These are phyloP conservation scores for Crithidia mellificae DNA, from an alignment of 208 protist species.

Conservation along the genomic window DNA sequence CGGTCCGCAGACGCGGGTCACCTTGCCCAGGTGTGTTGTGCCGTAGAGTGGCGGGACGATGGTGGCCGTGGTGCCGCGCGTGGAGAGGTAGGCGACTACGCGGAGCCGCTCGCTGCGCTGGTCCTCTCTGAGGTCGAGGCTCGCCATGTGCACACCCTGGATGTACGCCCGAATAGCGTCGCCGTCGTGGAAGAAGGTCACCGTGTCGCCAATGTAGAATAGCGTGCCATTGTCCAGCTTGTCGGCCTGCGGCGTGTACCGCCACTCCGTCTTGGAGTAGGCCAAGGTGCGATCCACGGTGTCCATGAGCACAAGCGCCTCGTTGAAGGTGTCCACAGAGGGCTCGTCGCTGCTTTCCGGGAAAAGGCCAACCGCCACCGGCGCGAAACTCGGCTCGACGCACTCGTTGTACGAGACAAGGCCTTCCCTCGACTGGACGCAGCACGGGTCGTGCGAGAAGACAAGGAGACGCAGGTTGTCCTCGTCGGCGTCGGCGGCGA, in stretches of 20 bases:
- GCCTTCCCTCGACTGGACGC: slow-evolving; percentile 48
- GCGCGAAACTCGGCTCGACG: slow-evolving; percentile 52
- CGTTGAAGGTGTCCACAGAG: slow-evolving; percentile 32
- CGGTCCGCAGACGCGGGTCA: slow-evolving; percentile 51
- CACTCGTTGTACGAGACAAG: slow-evolving; percentile 54
- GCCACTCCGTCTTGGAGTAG: slow-evolving; percentile 46
- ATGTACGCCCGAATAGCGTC: slow-evolving; percentile 46
- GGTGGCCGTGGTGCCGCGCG: slow-evolving; percentile 61
- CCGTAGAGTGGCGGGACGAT: slow-evolving; percentile 80
- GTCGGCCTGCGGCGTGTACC: slow-evolving; percentile 42
- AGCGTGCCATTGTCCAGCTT: slow-evolving; percentile 44
- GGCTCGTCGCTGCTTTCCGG: slow-evolving; percentile 32
- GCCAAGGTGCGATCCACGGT: slow-evolving; percentile 53
- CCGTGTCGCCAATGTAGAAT: slow-evolving; percentile 81
- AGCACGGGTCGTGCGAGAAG: slow-evolving; percentile 70
- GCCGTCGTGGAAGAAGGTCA: slow-evolving; percentile 60
- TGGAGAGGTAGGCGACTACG: slow-evolving; percentile 73
- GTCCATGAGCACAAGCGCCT: slow-evolving; percentile 63
- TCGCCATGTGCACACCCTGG: slow-evolving; percentile 34
- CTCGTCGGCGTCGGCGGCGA: slow-evolving; percentile 44
- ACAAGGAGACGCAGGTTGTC: slow-evolving; percentile 61
- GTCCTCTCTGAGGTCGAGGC: slow-evolving; percentile 26
- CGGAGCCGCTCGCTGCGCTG: slow-evolving; percentile 46
- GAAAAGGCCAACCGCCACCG: slow-evolving; percentile 67
- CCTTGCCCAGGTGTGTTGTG: slow-evolving; percentile 62